Evolutionary conservation across 176 grass and related monocot genomes (phyloP).

Genomic region (Musa troglodytarum): DNA sequence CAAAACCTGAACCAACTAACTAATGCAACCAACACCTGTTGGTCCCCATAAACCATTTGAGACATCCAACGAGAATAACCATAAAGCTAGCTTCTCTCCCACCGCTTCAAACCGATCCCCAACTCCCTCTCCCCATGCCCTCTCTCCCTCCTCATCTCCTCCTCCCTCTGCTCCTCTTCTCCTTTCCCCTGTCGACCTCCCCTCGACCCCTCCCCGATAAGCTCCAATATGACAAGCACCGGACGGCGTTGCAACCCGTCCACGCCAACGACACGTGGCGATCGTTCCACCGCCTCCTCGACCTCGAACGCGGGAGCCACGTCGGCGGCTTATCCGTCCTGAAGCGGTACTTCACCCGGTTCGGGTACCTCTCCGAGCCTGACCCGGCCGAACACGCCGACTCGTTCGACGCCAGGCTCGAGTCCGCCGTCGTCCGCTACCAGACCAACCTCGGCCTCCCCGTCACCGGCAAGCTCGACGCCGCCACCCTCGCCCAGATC

Average conservation of each 20-base stretch:
- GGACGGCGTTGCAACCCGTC: background rate
- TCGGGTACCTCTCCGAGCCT: slow-evolving; percentile 51
- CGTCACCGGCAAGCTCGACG: slow-evolving; percentile 61
- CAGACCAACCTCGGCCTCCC: slow-evolving; percentile 50
- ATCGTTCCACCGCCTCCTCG: slow-evolving; percentile 45
- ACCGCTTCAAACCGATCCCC: background rate
- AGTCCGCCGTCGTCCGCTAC: slow-evolving; percentile 54
- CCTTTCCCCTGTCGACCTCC: background rate
- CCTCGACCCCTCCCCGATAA: slow-evolving; percentile 1
- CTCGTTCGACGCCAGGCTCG: slow-evolving; percentile 57
- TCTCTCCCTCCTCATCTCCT: background rate
- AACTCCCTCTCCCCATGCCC: background rate
- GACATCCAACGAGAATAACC: background rate
- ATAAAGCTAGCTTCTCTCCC: background rate
- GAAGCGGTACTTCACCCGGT: slow-evolving; percentile 63
- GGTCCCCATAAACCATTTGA: background rate
- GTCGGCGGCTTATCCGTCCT: slow-evolving; percentile 43
- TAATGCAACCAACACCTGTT: background rate
- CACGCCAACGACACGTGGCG: slow-evolving; percentile 27
- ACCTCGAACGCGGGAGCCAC: slow-evolving; percentile 47
- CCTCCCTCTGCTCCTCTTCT: background rate
- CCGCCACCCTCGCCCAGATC: slow-evolving; percentile 44
- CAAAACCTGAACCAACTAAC: background rate
- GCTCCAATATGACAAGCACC: background rate
- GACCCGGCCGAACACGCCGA: slow-evolving; percentile 27